These are phyloP conservation scores for Ceratocystis lukuohia DNA, from an alignment of 2,329 filamentous ascomycete species.

Conservation along the genomic window DNA sequence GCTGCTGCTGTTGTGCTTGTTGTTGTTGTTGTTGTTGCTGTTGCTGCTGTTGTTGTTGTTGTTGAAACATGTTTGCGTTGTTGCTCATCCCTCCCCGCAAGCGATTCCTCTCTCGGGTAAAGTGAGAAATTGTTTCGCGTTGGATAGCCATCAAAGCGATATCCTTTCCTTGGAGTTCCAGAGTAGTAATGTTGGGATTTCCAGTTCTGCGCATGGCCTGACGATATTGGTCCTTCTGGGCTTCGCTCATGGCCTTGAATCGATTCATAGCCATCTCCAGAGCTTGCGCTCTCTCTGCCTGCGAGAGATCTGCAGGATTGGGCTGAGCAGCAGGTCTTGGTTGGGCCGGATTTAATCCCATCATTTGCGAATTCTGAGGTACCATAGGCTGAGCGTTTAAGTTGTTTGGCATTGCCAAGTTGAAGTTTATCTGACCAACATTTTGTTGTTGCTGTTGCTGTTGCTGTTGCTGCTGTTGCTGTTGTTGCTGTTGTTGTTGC, in stretches of 20 bases:
- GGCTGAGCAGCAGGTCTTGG: not conserved
- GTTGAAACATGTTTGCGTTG: constrained; percentile 13
- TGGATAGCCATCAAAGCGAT: constrained; percentile 3
- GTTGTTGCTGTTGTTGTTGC: constrained; percentile 11
- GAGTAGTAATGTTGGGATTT: not conserved
- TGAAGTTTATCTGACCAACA: constrained; percentile 25
- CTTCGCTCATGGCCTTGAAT: constrained; percentile 1
- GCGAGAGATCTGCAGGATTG: constrained; percentile 1
- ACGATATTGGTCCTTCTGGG: constrained; percentile 10
- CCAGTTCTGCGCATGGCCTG: not conserved
- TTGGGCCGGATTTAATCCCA: constrained; percentile 23
- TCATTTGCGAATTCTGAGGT: constrained; percentile 24
- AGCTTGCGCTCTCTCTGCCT: not conserved
- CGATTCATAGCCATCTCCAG: not conserved
- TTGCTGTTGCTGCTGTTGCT: constrained; percentile 29
- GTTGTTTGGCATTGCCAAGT: not conserved
- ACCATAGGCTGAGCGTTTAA: constrained; percentile 22
- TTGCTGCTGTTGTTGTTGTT: constrained; percentile 25
- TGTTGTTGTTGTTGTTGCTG: constrained; percentile 22
- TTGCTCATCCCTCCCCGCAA: not conserved
- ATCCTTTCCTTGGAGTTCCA: constrained; percentile 2
- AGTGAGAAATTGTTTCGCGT: not conserved
- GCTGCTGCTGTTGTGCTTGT: constrained; percentile 14
- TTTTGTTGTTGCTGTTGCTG: constrained; percentile 23
- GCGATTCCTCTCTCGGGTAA: not conserved